phyloP scores from a whole-genome alignment of 148 eudicot species.

The Rhododendron kiyosumense region DNA sequence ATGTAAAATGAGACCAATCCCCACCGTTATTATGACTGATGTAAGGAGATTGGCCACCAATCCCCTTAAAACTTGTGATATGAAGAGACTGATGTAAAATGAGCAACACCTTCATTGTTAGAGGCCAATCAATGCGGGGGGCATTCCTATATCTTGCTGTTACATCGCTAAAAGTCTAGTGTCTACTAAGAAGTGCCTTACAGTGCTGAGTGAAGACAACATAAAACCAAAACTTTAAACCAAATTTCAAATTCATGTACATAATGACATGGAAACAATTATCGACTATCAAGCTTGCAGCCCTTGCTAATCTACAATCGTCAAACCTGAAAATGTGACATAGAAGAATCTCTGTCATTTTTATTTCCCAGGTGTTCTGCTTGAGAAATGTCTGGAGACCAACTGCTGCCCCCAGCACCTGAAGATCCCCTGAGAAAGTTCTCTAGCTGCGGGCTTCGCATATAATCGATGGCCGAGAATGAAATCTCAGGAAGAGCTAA shows the following conservation, averaged over 20 bases:
- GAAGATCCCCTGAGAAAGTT: constrained; percentile 52
- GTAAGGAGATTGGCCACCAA: background rate
- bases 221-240: background rate
- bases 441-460: constrained; percentile 62
- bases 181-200: background rate
- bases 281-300: too few relatives aligned
- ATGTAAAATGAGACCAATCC: background rate
- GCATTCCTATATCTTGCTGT: background rate
- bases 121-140: background rate
- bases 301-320: constrained; percentile 4
- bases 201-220: background rate
- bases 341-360: constrained; percentile 34
- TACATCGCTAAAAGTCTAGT: background rate
- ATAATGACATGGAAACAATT: background rate
- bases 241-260: background rate
- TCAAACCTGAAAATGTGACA: constrained; percentile 68
- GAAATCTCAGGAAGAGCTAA: constrained; percentile 71
- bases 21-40: background rate
- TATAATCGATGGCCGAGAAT: constrained; percentile 39
- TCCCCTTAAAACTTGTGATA: background rate
- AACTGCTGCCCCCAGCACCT: constrained; percentile 30
- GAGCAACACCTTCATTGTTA: background rate
- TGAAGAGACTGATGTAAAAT: background rate
- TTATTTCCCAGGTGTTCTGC: constrained; percentile 36
- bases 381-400: constrained; percentile 33